phyloP scores from a whole-genome alignment of 495 filamentous ascomycete genomes.

The Hypoxylon fuscum region DNA sequence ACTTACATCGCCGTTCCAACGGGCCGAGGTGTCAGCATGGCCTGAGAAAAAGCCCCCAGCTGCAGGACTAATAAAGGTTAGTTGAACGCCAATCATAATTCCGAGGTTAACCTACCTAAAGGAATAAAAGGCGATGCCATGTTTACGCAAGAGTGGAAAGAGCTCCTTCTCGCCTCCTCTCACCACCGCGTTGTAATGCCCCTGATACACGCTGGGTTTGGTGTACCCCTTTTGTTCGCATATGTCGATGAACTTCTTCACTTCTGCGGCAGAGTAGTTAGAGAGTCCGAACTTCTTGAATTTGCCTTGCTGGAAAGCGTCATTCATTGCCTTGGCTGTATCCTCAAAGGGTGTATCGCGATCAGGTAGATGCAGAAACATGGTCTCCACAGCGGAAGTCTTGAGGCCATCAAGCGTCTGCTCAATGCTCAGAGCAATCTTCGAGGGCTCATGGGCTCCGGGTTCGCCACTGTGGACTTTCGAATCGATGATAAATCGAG shows the following conservation, averaged over 20 bases:
- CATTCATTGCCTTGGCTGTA: slow-evolving; percentile 50
- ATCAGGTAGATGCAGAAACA: slow-evolving; percentile 57
- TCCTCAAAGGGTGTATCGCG: slow-evolving; percentile 54
- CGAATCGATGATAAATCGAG: background rate
- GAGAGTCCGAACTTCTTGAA: slow-evolving; percentile 57
- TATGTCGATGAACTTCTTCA: slow-evolving; percentile 53
- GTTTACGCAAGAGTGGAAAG: slow-evolving; percentile 54
- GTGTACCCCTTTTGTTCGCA: slow-evolving; percentile 53
- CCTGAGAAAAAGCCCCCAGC: slow-evolving; percentile 46
- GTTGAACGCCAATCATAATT: no score
- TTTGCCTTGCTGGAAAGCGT: slow-evolving; percentile 48
- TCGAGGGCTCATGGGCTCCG: background rate
- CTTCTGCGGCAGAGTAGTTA: slow-evolving; percentile 56
- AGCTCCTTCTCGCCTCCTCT: slow-evolving; percentile 54
- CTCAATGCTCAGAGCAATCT: background rate
- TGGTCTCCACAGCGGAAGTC: slow-evolving; percentile 38
- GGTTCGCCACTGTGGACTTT: background rate
- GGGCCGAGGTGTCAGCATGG: slow-evolving; percentile 24
- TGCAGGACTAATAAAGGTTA: slow-evolving; percentile 46
- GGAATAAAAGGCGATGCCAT: slow-evolving; percentile 56
- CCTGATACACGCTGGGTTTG: slow-evolving; percentile 60
- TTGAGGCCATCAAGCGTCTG: background rate
- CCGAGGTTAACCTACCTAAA: no score
- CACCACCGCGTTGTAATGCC: slow-evolving; percentile 56
- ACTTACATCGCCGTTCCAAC: no score